Percentiles rank a stretch among this genome's conserved stretches.
Conservation (phyloP, 371 early-diverging fungal species). For the Apophysomyces sp. region DNA sequence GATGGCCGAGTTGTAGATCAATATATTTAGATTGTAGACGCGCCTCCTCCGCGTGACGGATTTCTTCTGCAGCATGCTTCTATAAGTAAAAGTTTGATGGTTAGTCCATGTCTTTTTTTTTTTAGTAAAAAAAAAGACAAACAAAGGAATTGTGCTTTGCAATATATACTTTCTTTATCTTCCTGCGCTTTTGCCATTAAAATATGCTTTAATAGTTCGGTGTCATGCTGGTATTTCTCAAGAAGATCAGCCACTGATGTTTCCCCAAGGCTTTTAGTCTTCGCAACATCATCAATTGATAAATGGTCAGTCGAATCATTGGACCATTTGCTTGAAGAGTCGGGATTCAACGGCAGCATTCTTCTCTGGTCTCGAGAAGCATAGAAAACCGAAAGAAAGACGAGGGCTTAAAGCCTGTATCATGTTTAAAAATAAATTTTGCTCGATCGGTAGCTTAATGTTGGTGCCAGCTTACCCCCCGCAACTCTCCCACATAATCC, state of each 20-base stretch:
- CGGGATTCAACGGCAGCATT: not conserved
- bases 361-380: not conserved
- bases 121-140: not conserved
- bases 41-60: slow-evolving; percentile 23
- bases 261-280: not conserved
- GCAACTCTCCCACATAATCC: slow-evolving; percentile 1
- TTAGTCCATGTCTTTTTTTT: not conserved
- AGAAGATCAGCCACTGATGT: slow-evolving; percentile 13
- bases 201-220: slow-evolving; percentile 19
- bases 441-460: slow-evolving; percentile 31
- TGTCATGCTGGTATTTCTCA: slow-evolving; percentile 14
- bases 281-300: slow-evolving; percentile 1
- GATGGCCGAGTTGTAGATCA: slow-evolving; percentile 22
- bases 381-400: slow-evolving; percentile 4
- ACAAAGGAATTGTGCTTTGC: not conserved
- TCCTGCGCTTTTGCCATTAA: slow-evolving; percentile 22
- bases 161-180: slow-evolving; percentile 15
- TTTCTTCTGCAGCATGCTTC: slow-evolving; percentile 29
- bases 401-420: slow-evolving; percentile 1
- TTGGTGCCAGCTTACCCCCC: slow-evolving; percentile 15
- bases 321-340: not conserved
- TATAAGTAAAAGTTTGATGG: not conserved
- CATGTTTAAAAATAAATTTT: slow-evolving; percentile 19
- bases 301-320: not conserved
- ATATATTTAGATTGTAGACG: slow-evolving; percentile 22